Evolutionary conservation across 1,284 basidiomycete genomes (phyloP).

Genomic region (Ganoderma leucocontextum): DNA sequence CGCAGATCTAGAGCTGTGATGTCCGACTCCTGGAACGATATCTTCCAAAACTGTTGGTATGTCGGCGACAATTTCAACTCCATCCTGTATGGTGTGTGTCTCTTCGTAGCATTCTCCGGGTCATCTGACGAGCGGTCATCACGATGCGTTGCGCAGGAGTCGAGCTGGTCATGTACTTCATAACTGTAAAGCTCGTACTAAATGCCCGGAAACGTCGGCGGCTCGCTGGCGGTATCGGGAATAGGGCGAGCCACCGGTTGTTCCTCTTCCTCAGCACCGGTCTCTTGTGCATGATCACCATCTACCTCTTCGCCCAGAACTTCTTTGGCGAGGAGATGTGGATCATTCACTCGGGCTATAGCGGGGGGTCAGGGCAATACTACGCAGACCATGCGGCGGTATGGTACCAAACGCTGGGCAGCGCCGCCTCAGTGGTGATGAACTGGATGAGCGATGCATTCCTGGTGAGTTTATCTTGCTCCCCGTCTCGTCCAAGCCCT

Average conservation of each 20-base stretch:
- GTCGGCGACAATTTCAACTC: slow-evolving; percentile 12
- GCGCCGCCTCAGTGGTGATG: slow-evolving; percentile 22
- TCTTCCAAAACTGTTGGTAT: slow-evolving; percentile 13
- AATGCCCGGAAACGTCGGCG: background rate
- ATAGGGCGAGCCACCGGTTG: slow-evolving; percentile 12
- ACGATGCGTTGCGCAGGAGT: slow-evolving; percentile 9
- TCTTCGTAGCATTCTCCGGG: background rate
- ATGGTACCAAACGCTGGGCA: slow-evolving; percentile 34
- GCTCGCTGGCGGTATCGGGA: background rate
- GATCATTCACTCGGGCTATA: slow-evolving; percentile 29
- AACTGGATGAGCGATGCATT: slow-evolving; percentile 28
- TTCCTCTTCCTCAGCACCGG: slow-evolving; percentile 27
- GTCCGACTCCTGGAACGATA: slow-evolving; percentile 4
- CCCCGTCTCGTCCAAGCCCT: no score
- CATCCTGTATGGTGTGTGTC: slow-evolving; percentile 6
- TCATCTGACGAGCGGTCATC: background rate
- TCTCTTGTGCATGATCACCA: slow-evolving; percentile 29
- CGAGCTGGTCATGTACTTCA: slow-evolving; percentile 29
- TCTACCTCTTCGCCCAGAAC: slow-evolving; percentile 26
- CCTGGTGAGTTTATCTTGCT: slow-evolving; percentile 18
- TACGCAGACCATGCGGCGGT: slow-evolving; percentile 22
- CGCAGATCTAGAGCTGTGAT: background rate
- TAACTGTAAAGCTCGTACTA: slow-evolving; percentile 17
- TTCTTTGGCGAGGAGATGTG: slow-evolving; percentile 34
- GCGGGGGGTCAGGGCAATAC: slow-evolving; percentile 26